A percentile compares a stretch with the other conserved stretches of the same genome.
Conservation (phyloP, 768 basidiomycete species). For the Termitomyces bulborhizus region DNA sequence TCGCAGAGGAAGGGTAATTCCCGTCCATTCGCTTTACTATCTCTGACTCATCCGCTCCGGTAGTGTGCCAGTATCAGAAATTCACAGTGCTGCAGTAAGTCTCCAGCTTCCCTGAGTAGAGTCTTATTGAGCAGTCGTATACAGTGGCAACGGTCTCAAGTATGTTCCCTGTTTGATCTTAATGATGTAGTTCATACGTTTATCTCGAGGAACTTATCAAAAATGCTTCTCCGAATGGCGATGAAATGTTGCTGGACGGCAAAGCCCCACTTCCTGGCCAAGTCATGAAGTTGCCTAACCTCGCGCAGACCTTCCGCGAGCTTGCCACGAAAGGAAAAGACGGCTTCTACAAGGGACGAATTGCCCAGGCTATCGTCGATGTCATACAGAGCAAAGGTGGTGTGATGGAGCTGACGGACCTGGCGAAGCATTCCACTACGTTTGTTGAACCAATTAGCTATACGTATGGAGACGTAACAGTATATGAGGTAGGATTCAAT, state of each 20-base stretch:
- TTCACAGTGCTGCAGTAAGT: conserved; percentile 56
- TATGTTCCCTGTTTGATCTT: conserved; percentile 12
- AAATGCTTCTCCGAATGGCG: conserved; percentile 77
- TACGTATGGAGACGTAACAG: conserved; percentile 80
- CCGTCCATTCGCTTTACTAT: not conserved
- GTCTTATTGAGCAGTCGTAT: conserved; percentile 1
- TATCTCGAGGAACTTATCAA: conserved; percentile 52
- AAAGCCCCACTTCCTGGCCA: conserved; percentile 83
- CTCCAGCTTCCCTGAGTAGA: conserved; percentile 1
- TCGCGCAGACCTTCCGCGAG: conserved; percentile 79
- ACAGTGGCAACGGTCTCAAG: conserved; percentile 58
- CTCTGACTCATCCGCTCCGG: not conserved
- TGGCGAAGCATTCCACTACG: conserved; percentile 73
- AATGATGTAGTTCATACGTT: not conserved
- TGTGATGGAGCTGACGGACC: conserved; percentile 90
- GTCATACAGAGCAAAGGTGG: conserved; percentile 84
- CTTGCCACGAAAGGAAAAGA: conserved; percentile 79
- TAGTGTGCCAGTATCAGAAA: conserved; percentile 85
- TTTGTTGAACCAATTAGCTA: conserved; percentile 91
- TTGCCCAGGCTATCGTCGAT: conserved; percentile 87
- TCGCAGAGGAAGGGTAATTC: conserved; percentile 85
- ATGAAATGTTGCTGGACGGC: conserved; percentile 83
- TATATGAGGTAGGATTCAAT: conserved; percentile 69
- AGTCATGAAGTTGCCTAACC: conserved; percentile 71
- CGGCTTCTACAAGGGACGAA: conserved; percentile 89